Base-by-base conservation (phyloP, 345 rosid genomes). In the Balakata baccata region DNA sequence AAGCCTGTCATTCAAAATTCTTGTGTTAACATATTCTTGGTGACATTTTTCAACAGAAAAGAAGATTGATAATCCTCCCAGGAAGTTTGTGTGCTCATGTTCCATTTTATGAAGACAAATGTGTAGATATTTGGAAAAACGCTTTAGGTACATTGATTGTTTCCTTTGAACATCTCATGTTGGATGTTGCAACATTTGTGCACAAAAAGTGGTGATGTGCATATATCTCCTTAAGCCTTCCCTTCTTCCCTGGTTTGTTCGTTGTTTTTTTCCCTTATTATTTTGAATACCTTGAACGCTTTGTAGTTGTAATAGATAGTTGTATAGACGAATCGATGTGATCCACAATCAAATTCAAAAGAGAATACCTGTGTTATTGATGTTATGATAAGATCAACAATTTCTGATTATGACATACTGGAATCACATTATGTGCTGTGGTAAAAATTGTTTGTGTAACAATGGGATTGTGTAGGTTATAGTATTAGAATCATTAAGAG, bases 51-150 rank as follows among this genome's bases (percentile, higher is more conserved):
- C 75, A 74, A 81, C 98, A 89, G 96, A 89, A 83, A 93, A 91
- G 88, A 91, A 91, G 87, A 82, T 89, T 9, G 94, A 91, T 75
- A 85, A 88, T 69, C 60, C 94, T 67, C 91, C 92, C 17, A 85
- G 83, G 86, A 83, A 87, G 73, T 79, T 85, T 63, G 89, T 90
- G 78, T 93, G 97, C 87, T 85, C 96, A 7, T 93, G 98, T 85
- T 81, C 91, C 78, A 86, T 93, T 77, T 74, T 93, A 81, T 93
- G 91, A 91, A 79, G 79, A 38, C 59, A 58, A 79, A 39, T 53
- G 69, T 59, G 75, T 68, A 74, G 68, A 80, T 77, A 78, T 75
- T 74, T 63, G 75, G 53, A 12, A n/a, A 70, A 64, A 75, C 73
- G 83, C 85, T 82, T 81, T 80, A 65, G 82, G 82, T 81, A 82